These are phyloP conservation scores for Lichtheimia hyalospora DNA, from an alignment of 371 early-diverging fungal species.

Conservation along the genomic window DNA sequence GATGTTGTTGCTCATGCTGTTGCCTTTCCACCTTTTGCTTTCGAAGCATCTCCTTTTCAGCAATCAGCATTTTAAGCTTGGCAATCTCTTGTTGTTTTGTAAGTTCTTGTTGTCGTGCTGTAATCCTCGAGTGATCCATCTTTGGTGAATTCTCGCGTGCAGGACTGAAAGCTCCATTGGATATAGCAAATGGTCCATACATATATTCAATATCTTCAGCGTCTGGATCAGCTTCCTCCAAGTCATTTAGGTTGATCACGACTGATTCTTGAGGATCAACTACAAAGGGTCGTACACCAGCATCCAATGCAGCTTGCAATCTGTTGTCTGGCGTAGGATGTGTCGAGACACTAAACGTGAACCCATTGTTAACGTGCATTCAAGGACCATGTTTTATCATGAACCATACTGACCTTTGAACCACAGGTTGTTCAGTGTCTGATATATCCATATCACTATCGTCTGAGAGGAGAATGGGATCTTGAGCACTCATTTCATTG, in stretches of 20 bases:
- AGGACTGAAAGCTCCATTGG: background rate
- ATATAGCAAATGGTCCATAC: constrained; percentile 12
- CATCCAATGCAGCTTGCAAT: background rate
- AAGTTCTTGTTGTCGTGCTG: constrained; percentile 1
- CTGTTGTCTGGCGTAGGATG: background rate
- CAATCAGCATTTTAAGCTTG: constrained; percentile 8
- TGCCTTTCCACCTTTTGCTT: constrained; percentile 2
- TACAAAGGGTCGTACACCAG: background rate
- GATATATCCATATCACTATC: constrained; percentile 19
- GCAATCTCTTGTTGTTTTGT: constrained; percentile 10
- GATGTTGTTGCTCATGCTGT: background rate
- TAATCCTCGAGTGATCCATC: background rate
- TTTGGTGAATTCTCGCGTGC: background rate
- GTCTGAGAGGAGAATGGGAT: constrained; percentile 2
- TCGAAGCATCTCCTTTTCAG: constrained; percentile 7
- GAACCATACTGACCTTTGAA: background rate
- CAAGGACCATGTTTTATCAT: background rate
- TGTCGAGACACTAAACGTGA: background rate
- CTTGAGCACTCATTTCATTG: background rate
- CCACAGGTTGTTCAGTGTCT: constrained; percentile 5
- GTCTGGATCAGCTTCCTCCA: background rate
- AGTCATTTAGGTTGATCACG: background rate
- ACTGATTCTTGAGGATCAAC: background rate
- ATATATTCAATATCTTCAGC: constrained; percentile 11
- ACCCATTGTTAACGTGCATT: background rate